Conservation (phyloP, 441 rosid species). For the Dalechampia spathulata region DNA sequence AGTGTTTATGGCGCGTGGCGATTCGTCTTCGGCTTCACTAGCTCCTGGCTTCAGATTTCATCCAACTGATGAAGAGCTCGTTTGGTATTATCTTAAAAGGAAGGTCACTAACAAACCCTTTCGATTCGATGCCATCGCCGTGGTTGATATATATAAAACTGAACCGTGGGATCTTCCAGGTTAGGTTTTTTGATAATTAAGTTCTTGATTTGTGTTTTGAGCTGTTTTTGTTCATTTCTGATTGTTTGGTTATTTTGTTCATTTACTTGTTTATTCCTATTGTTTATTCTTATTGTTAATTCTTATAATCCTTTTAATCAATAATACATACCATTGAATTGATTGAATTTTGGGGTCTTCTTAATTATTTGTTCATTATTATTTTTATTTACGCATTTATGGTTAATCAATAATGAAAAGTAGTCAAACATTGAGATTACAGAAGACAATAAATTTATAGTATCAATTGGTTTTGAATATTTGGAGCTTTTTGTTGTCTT, state of each 20-base stretch:
- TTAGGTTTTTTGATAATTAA: constrained; percentile 16
- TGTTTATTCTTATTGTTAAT: not conserved
- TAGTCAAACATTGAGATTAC: not conserved
- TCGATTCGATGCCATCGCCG: constrained; percentile 71
- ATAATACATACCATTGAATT: not conserved
- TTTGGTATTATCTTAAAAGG: constrained; percentile 78
- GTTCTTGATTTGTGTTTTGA: no score
- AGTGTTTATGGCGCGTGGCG: constrained; percentile 54
- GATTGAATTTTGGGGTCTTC: not conserved
- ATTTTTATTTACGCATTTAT: not conserved
- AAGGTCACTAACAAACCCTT: constrained; percentile 65
- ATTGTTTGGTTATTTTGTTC: no score
- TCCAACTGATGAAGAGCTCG: constrained; percentile 93
- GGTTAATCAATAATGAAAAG: not conserved
- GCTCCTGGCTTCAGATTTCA: constrained; percentile 98
- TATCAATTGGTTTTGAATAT: not conserved
- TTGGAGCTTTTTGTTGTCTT: not conserved
- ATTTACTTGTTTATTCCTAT: no score
- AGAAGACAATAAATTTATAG: not conserved
- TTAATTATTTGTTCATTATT: not conserved
- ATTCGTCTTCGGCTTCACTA: constrained; percentile 38
- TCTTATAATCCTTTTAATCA: no score
- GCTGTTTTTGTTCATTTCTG: no score
- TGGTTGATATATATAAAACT: constrained; percentile 69
- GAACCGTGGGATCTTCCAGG: constrained; percentile 99